A percentile compares a stretch with the other conserved stretches of the same genome.
Evolutionary conservation across 768 basidiomycete genomes (phyloP).

Genomic region (Nidularia sp.): DNA sequence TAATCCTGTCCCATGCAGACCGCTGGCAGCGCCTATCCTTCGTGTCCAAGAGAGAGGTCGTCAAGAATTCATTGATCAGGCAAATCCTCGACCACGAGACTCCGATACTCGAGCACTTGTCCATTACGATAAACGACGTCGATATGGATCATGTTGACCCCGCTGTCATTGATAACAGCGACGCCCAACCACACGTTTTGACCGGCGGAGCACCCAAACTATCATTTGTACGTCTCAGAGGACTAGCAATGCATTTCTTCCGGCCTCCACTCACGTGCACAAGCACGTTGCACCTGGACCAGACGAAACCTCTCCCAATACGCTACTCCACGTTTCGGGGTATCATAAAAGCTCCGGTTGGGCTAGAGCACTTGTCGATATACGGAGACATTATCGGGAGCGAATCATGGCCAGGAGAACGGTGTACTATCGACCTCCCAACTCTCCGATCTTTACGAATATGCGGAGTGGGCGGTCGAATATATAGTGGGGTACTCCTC

Average conservation of each 20-base stretch:
- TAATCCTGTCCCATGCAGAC: constrained; percentile 22
- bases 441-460: constrained; percentile 36
- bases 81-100: constrained; percentile 21
- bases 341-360: constrained; percentile 27
- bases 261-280: constrained; percentile 28
- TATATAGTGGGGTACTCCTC: constrained; percentile 34
- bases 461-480: constrained; percentile 27
- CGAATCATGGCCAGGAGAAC: constrained; percentile 18
- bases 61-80: constrained; percentile 19
- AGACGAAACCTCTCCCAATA: constrained; percentile 30
- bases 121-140: constrained; percentile 27
- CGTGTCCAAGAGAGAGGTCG: constrained; percentile 18
- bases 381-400: constrained; percentile 34
- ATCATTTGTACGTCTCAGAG: constrained; percentile 37
- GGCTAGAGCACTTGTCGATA: constrained; percentile 36
- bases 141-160: constrained; percentile 11
- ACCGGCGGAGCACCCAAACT: constrained; percentile 22
- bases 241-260: constrained; percentile 36
- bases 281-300: constrained; percentile 41
- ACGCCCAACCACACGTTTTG: constrained; percentile 21
- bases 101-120: constrained; percentile 33
- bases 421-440: constrained; percentile 24
- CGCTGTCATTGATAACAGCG: constrained; percentile 6
- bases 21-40: constrained; percentile 34
- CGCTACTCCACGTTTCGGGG: constrained; percentile 25